Percentiles rank a stretch among this genome's conserved stretches.
Conservation (phyloP, 345 rosid genomes). For the Sonneratia alba region DNA sequence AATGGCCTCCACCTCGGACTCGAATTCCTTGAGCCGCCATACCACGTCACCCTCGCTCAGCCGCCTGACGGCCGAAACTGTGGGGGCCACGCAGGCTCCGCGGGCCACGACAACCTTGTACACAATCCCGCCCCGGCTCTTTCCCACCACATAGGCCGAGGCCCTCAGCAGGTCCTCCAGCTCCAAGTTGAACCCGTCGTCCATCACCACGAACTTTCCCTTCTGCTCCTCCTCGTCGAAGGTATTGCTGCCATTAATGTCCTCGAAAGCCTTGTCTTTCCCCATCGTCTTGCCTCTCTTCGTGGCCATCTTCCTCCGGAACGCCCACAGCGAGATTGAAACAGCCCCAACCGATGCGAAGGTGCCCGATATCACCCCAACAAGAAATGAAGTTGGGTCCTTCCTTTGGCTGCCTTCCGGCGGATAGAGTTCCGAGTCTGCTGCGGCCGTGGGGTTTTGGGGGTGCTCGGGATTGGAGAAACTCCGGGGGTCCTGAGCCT, state of each 20-base stretch:
- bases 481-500: slow-evolving; percentile 32
- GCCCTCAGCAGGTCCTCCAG: slow-evolving; percentile 88
- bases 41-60: slow-evolving; percentile 64
- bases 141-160: slow-evolving; percentile 87
- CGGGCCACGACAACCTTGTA: slow-evolving; percentile 70
- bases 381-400: slow-evolving; percentile 32
- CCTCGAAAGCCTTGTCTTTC: slow-evolving; percentile 22
- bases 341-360: slow-evolving; percentile 52
- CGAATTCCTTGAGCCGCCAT: slow-evolving; percentile 80
- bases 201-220: slow-evolving; percentile 60
- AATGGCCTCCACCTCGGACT: slow-evolving; percentile 65
- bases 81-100: slow-evolving; percentile 35
- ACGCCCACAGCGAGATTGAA: slow-evolving; percentile 47
- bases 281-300: slow-evolving; percentile 23
- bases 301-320: slow-evolving; percentile 32
- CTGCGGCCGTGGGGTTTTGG: slow-evolving; percentile 22
- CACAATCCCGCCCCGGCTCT: slow-evolving; percentile 77
- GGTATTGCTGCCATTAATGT: neutral
- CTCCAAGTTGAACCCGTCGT: slow-evolving; percentile 72
- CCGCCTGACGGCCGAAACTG: slow-evolving; percentile 74
- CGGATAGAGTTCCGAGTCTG: slow-evolving; percentile 10
- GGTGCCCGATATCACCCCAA: slow-evolving; percentile 57
- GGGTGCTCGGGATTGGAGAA: slow-evolving; percentile 43
- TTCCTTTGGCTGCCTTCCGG: slow-evolving; percentile 11
- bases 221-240: slow-evolving; percentile 37